phyloP scores from a whole-genome alignment of 345 rosid species.

The Rhizophora mangle region DNA sequence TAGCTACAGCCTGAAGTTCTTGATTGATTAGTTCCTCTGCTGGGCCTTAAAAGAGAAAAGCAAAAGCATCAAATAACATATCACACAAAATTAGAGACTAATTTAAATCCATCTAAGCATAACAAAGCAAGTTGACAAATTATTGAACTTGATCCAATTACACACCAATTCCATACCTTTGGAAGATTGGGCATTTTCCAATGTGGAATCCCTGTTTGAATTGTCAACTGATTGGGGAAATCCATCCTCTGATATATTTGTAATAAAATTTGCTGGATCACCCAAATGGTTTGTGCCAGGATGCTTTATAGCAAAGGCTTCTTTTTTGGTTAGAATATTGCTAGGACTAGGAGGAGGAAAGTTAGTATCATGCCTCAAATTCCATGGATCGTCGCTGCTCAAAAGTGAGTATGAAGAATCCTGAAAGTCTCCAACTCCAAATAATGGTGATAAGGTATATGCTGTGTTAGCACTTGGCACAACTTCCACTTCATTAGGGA shows the following conservation, averaged over 20 bases:
- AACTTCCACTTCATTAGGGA: conserved; percentile 28
- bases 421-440: conserved; percentile 30
- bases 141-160: background rate
- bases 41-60: conserved; percentile 28
- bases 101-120: background rate
- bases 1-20: conserved; percentile 66
- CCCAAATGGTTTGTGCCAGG: conserved; percentile 31
- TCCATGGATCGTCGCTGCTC: conserved; percentile 70
- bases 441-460: conserved; percentile 25
- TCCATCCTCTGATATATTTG: conserved; percentile 33
- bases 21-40: conserved; percentile 55
- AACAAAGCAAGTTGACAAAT: background rate
- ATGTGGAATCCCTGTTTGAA: conserved; percentile 29
- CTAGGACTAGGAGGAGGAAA: conserved; percentile 59
- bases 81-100: background rate
- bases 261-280: conserved; percentile 26
- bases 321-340: conserved; percentile 45
- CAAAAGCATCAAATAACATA: conserved; percentile 12
- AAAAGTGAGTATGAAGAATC: conserved; percentile 58
- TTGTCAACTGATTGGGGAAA: conserved; percentile 25
- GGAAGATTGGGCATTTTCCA: conserved; percentile 34
- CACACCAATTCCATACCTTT: conserved; percentile 50
- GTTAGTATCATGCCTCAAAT: conserved; percentile 42
- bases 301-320: conserved; percentile 39
- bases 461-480: conserved; percentile 14